phyloP scores from a whole-genome alignment of 441 rosid species.

The Syzygium malaccense region DNA sequence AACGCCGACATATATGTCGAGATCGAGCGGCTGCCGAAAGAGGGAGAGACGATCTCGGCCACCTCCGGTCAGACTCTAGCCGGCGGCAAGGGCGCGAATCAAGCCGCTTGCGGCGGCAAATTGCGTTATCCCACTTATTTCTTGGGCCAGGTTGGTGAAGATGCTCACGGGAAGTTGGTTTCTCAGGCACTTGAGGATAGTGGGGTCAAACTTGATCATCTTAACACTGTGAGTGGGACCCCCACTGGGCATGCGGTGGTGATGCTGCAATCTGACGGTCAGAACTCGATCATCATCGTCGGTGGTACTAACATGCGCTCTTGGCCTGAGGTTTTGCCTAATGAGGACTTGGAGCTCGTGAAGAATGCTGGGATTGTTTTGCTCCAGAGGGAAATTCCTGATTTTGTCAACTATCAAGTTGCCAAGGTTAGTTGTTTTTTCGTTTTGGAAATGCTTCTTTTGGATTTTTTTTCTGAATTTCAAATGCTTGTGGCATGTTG shows the following conservation, averaged over 20 bases:
- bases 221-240: constrained; percentile 28
- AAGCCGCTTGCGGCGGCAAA: constrained; percentile 78
- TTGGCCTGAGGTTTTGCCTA: constrained; percentile 58
- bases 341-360: constrained; percentile 51
- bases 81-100: constrained; percentile 92
- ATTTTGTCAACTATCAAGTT: constrained; percentile 73
- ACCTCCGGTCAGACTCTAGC: constrained; percentile 68
- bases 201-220: constrained; percentile 56
- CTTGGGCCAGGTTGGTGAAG: constrained; percentile 75
- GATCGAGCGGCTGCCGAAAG: constrained; percentile 62
- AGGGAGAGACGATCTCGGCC: constrained; percentile 83
- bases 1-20: constrained; percentile 83
- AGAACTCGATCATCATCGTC: constrained; percentile 82
- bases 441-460: background rate
- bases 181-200: constrained; percentile 42
- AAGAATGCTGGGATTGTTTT: constrained; percentile 74
- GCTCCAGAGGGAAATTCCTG: constrained; percentile 92
- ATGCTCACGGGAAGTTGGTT: constrained; percentile 71
- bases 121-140: constrained; percentile 72
- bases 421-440: constrained; percentile 46
- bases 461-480: background rate
- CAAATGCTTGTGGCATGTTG: background rate
- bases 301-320: constrained; percentile 81
- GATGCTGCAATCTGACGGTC: constrained; percentile 81
- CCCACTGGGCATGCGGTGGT: constrained; percentile 97